Evolutionary conservation across 352 stramenopile genomes (phyloP), one percentile per base, ranked within the genome.

Genomic region (Phytophthora macrochlamydospora): DNA sequence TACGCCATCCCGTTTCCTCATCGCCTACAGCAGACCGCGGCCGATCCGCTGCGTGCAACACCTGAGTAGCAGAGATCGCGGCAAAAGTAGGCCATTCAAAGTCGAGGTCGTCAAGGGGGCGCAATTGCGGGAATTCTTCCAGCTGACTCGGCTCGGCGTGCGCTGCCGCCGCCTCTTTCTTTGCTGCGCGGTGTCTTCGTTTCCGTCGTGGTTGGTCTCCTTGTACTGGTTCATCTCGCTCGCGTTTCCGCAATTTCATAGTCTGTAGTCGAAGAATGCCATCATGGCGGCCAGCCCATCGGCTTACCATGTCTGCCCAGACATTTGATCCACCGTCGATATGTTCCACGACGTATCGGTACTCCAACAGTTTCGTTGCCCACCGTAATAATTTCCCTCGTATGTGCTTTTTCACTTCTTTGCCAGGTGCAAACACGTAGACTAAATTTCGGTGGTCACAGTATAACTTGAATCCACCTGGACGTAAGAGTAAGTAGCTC

Each of bases 251-350:
- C 0, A 24, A 24, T 24, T 0, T 32, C 14, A 49, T 3, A 4
- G 8, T 11, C 28, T 3, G 1, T 51, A 28, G 43, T 33, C 32
- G 8, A 11, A 40, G 32, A 29, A 28, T 43, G 24, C 24, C 28
- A 8, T 2, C 33, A 12, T 13, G 29, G 13, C 45, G n/a, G 3
- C 38, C 40, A 7, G 40, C 51, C 63, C 57, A 67, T 3, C 45
- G n/a, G 9, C 31, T 52, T 0, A 64, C 29, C 52, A 64, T 68
- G 13, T 67, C 59, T 0, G 59, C 58, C 61, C 65, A 72, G 8
- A 68, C 38, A 7, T 64, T 68, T 18, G 31, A 9, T 1, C 5
- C 2, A 14, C 38, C 53, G 2, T 59, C 53, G 28, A 72, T 72
- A 30, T 68, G 58, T 4, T 59, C 35, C 14, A 71, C 62, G 13